Conservation (phyloP, 495 filamentous ascomycete genomes). For the Parathielavia appendiculata region DNA sequence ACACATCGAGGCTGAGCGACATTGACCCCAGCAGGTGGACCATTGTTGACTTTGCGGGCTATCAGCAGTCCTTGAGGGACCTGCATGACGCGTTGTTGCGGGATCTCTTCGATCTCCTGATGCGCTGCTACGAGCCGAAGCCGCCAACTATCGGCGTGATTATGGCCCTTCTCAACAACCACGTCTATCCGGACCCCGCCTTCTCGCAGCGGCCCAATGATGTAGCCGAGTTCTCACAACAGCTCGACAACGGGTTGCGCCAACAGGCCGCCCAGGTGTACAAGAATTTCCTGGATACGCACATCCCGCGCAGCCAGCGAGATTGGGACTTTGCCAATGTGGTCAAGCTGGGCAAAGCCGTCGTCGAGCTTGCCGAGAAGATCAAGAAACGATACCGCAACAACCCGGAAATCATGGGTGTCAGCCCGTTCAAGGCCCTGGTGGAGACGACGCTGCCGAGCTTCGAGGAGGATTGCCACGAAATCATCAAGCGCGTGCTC, state of each 20-base stretch:
- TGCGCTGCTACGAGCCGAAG: slow-evolving; percentile 85
- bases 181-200: slow-evolving; percentile 71
- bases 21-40: slow-evolving; percentile 64
- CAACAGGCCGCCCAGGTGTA: slow-evolving; percentile 71
- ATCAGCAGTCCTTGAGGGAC: slow-evolving; percentile 66
- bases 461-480: slow-evolving; percentile 80
- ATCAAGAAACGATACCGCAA: slow-evolving; percentile 89
- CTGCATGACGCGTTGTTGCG: slow-evolving; percentile 79
- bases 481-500: slow-evolving; percentile 75
- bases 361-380: slow-evolving; percentile 73
- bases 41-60: slow-evolving; percentile 66
- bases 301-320: slow-evolving; percentile 68
- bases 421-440: slow-evolving; percentile 74
- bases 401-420: slow-evolving; percentile 85
- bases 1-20: slow-evolving; percentile 37
- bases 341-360: slow-evolving; percentile 77
- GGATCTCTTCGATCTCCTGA: slow-evolving; percentile 79
- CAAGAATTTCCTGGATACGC: slow-evolving; percentile 60
- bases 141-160: slow-evolving; percentile 70
- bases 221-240: slow-evolving; percentile 58
- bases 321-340: slow-evolving; percentile 84
- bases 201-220: slow-evolving; percentile 68
- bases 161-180: slow-evolving; percentile 75
- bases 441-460: slow-evolving; percentile 80
- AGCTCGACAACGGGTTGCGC: slow-evolving; percentile 66